phyloP scores from a whole-genome alignment of 2,329 filamentous ascomycete species.

The Diaporthe eres region DNA sequence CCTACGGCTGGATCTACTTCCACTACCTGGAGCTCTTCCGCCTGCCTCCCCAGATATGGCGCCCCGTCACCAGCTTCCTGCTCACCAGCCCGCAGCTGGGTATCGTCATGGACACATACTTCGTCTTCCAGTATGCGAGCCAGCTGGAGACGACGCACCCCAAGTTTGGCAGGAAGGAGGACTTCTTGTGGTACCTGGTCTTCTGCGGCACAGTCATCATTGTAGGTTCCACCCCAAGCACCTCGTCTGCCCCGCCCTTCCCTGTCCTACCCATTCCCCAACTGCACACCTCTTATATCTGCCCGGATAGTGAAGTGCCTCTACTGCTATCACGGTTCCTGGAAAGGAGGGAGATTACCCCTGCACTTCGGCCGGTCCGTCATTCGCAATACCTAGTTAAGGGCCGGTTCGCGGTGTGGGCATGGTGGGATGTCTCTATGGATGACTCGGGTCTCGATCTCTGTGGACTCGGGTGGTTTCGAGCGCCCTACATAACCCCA shows the following conservation, averaged over 20 bases:
- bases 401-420: slow-evolving; percentile 76
- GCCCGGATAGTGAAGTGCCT: slow-evolving; percentile 77
- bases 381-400: slow-evolving; percentile 75
- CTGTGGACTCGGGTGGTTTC: slow-evolving; percentile 72
- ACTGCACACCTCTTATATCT: slow-evolving; percentile 74
- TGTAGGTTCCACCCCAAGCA: slow-evolving; percentile 71
- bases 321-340: slow-evolving; percentile 87
- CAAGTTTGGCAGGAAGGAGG: slow-evolving; percentile 81
- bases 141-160: slow-evolving; percentile 79
- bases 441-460: slow-evolving; percentile 75
- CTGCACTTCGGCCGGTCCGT: slow-evolving; percentile 72
- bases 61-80: slow-evolving; percentile 59
- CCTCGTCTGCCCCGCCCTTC: slow-evolving; percentile 59
- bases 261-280: slow-evolving; percentile 46
- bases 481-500: slow-evolving; percentile 72
- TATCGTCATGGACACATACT: slow-evolving; percentile 82
- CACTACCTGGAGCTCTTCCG: slow-evolving; percentile 66
- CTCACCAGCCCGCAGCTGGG: slow-evolving; percentile 56
- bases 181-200: slow-evolving; percentile 84
- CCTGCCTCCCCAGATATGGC: slow-evolving; percentile 64
- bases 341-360: slow-evolving; percentile 86
- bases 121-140: slow-evolving; percentile 83
- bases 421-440: slow-evolving; percentile 82
- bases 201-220: slow-evolving; percentile 80
- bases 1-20: slow-evolving; percentile 67